Conservation (phyloP, 2,329 filamentous ascomycete species). For the Ophiocordyceps camponoti-leonardi region DNA sequence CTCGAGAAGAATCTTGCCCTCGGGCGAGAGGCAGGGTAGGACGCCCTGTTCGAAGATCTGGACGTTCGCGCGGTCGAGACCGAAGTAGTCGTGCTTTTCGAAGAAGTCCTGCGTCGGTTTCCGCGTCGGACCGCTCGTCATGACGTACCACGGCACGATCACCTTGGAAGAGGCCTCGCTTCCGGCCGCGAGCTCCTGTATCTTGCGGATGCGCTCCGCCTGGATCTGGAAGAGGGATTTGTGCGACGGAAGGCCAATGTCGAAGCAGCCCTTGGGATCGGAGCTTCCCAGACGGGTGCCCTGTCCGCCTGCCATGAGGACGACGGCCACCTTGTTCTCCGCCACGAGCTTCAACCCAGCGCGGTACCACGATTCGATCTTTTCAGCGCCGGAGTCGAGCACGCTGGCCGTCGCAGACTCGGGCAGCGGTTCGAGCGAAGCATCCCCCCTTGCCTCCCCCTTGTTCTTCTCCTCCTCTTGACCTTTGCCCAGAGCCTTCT, state of each 20-base stretch:
- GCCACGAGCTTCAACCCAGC: constrained; percentile 65
- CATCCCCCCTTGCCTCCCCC: constrained; percentile 30
- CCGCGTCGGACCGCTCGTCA: constrained; percentile 93
- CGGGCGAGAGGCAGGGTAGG: constrained; percentile 89
- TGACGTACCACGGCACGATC: constrained; percentile 92
- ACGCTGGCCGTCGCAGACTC: constrained; percentile 76
- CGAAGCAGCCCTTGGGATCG: constrained; percentile 91
- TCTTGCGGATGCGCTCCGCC: constrained; percentile 77
- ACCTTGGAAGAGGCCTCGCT: constrained; percentile 38
- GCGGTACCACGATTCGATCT: constrained; percentile 73
- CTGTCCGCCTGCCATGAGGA: constrained; percentile 94
- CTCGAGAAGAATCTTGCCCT: constrained; percentile 92
- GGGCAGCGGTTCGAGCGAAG: constrained; percentile 68
- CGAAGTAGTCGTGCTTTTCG: constrained; percentile 77
- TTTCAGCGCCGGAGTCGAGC: constrained; percentile 65
- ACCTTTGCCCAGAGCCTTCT: constrained; percentile 51
- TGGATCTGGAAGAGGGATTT: constrained; percentile 98
- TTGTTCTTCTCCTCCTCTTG: constrained; percentile 51
- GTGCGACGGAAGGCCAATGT: constrained; percentile 81
- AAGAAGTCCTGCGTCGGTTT: constrained; percentile 91
- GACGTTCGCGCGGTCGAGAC: constrained; percentile 70
- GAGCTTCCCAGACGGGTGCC: constrained; percentile 89
- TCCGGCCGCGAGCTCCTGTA: constrained; percentile 65
- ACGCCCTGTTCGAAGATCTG: constrained; percentile 94
- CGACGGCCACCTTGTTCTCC: constrained; percentile 63